Conservation (phyloP, 73 alveolate genomes). For the Paramecium tetraurelia region DNA sequence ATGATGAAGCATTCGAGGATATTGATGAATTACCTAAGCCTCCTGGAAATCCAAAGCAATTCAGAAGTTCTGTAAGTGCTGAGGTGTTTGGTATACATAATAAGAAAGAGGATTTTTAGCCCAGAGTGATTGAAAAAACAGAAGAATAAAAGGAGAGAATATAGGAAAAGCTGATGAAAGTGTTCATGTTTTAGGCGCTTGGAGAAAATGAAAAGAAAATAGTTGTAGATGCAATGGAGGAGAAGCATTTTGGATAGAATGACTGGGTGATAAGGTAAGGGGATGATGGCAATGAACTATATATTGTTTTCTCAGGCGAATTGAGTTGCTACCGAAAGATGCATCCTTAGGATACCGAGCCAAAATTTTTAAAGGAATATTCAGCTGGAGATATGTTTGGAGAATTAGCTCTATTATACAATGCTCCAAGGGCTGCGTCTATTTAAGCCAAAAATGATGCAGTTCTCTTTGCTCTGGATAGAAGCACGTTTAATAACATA, state of each 20-base stretch:
- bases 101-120: constrained; percentile 76
- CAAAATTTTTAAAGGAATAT: constrained; percentile 68
- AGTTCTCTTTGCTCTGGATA: constrained; percentile 72
- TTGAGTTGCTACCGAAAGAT: constrained; percentile 70
- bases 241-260: constrained; percentile 53
- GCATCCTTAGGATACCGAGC: constrained; percentile 50
- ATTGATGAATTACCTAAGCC: background rate
- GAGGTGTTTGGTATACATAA: constrained; percentile 96
- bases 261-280: constrained; percentile 87
- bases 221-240: constrained; percentile 79
- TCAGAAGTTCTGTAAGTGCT: constrained; percentile 87
- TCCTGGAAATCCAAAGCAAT: background rate
- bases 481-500: constrained; percentile 76
- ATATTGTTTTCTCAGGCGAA: constrained; percentile 84
- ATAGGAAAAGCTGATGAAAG: constrained; percentile 42
- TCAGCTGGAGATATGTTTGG: constrained; percentile 80
- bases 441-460: constrained; percentile 70
- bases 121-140: constrained; percentile 84
- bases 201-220: constrained; percentile 65
- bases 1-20: background rate
- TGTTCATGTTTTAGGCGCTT: constrained; percentile 70
- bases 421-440: constrained; percentile 85
- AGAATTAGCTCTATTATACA: constrained; percentile 78
- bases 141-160: constrained; percentile 79
- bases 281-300: constrained; percentile 92